Base-by-base conservation (phyloP, 2,329 filamentous ascomycete species). In the Diplodia intermedia region DNA sequence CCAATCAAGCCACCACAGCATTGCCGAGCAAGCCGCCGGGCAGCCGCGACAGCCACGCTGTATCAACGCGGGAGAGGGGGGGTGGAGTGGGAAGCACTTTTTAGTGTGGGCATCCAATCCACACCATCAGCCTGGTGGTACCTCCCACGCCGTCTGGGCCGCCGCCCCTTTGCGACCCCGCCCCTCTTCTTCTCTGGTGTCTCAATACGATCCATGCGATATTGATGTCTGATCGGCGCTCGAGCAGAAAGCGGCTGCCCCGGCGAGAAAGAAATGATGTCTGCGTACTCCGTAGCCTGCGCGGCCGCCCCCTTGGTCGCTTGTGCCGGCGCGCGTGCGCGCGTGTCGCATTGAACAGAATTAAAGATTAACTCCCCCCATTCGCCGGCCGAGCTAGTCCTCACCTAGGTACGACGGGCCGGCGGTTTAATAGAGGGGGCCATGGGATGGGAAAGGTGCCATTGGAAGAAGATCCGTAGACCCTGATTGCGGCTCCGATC, bases 141-240 rank as follows among this genome's bases (percentile, higher is more conserved):
- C 33, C 31, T 33, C 38, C 15, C 38, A 18, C 15, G 38, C 38
- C 38, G 11, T 43, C 15, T n/a, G 15, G 40, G 15, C 40, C 40
- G 15, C 40, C 40, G 15, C 40, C 40, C 40, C 40, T 47, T 47
- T 47, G 40, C n/a, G 40, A 47, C 15, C 40, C 18, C 18, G 8
- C 40, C 40, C 40, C 15, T 47, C 40, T 47, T 47, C 18, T 47
- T 47, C 40, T 47, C 40, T 47, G 18, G 40, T 47, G n/a, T 47
- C 40, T 47, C 40, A 47, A 47, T 47, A 47, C 12, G 40, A 47
- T 47, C 40, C 40, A 47, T 47, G 40, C 40, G 40, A 47, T 47
- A 47, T 47, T 47, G 40, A 47, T 47, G 40, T 47, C 40, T n/a
- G 40, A n/a, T 47, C 40, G 40, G 40, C 40, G 40, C 40, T 47